Percentiles rank a stretch among this genome's conserved stretches.
Evolutionary conservation across 2,329 filamentous ascomycete genomes (phyloP).

Genomic region (Coniochaeta sp.): DNA sequence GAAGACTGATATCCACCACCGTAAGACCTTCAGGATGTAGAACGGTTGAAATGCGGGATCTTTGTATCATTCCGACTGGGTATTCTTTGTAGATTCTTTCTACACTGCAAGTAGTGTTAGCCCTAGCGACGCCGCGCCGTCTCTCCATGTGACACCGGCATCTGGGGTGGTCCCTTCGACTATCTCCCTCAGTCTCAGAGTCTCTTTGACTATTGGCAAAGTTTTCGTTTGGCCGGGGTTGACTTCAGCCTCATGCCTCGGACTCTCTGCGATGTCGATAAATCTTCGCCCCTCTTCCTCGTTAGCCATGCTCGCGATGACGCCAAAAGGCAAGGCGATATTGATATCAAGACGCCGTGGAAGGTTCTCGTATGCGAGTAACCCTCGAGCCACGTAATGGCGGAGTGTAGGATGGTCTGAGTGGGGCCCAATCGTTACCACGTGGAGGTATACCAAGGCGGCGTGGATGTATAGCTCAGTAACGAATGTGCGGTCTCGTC

Average conservation of each 20-base stretch:
- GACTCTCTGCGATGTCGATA: not conserved
- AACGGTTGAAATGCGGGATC: no score
- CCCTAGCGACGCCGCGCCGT: not conserved
- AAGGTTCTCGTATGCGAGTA: not conserved
- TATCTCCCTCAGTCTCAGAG: not conserved
- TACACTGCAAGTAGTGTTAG: not conserved
- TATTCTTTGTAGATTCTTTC: no score
- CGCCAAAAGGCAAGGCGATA: not conserved
- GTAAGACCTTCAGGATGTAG: no score
- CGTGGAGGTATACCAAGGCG: slow-evolving; percentile 1
- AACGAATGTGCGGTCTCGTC: not conserved
- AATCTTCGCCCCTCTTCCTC: not conserved
- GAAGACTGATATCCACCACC: no score
- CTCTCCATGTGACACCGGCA: not conserved
- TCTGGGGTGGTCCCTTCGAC: not conserved
- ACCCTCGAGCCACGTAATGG: not conserved
- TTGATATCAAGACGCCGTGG: not conserved
- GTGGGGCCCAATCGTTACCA: not conserved
- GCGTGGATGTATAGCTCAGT: slow-evolving; percentile 1
- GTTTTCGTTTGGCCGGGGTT: not conserved
- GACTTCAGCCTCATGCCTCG: not conserved
- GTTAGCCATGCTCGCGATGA: slow-evolving; percentile 3
- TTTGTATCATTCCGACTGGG: no score
- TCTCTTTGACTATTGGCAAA: not conserved
- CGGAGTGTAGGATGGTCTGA: not conserved